Base-by-base conservation (phyloP, 1,284 basidiomycete species). In the Austroboletus niveus region DNA sequence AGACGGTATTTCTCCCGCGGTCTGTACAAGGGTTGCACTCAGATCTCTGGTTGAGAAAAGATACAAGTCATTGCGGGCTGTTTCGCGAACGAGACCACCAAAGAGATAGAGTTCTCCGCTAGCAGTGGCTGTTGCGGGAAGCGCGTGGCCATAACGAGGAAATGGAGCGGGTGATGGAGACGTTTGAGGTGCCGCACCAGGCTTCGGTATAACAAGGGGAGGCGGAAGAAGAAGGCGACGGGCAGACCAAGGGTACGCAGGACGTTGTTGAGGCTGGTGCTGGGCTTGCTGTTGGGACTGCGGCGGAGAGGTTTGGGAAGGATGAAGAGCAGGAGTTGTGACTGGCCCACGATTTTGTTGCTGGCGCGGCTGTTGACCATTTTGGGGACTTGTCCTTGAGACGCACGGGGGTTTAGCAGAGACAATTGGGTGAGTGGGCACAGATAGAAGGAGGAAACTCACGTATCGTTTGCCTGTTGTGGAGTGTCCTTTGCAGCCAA, bases 81-180 rank as follows among this genome's bases (percentile, higher is more conserved):
- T 77, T 67, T 99, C 96, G 40, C 89, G 84, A 15, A 99, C 95
- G 48, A 99, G 85, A 57, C 97, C 97, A 61, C 97, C 97, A 64
- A 99, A 99, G 53, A 99, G 81, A 72, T 94, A 95, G 58, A 99
- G 84, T 64, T 99, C 95, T 24, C 96, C 96, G 8, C 78, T 82
- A 17, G 82, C 68, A 11, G 89, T 89, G 2, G 92, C 84, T 42
- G 82, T 84, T 12, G 92, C 83, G 22, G 97, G 96, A n/a, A 98
- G 82, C 3, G 95, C 91, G 64, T 98, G 93, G 11, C 97, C 97
- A 66, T 99, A 99, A 49, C 97, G 87, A 14, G 97, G 97, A 72
- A 99, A 99, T 0, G 97, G 97, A 22, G 85, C 84, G 1, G 87
- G 86, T 1, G 87, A 89, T 5, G 85, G 82, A 3, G 78, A 74